phyloP scores from a whole-genome alignment of 805 yeast species.

The Candida michaelii region DNA sequence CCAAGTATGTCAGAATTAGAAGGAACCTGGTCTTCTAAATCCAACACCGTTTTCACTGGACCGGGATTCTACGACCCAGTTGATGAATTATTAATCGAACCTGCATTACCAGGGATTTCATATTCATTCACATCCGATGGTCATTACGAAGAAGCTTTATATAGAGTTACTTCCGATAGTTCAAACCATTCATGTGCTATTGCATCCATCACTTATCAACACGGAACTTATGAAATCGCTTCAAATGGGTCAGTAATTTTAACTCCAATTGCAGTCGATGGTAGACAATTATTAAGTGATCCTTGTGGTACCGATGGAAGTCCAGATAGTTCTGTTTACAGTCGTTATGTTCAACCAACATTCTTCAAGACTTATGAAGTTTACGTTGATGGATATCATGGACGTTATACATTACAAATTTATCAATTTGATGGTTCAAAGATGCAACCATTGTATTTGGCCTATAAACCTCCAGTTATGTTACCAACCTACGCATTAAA shows the following conservation, averaged over 20 bases:
- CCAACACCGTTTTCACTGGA: constrained; percentile 94
- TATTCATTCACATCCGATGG: constrained; percentile 94
- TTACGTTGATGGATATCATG: constrained; percentile 74
- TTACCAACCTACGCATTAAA: constrained; percentile 88
- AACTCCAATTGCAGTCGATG: constrained; percentile 81
- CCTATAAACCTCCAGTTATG: constrained; percentile 94
- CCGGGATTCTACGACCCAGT: constrained; percentile 96
- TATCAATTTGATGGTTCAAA: constrained; percentile 77
- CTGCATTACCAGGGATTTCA: constrained; percentile 91
- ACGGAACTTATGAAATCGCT: constrained; percentile 70
- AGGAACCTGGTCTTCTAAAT: constrained; percentile 96
- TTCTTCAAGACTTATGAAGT: constrained; percentile 58
- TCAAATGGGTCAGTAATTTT: constrained; percentile 67
- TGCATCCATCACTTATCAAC: constrained; percentile 84
- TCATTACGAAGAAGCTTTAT: constrained; percentile 83
- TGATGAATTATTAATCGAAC: constrained; percentile 91
- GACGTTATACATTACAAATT: constrained; percentile 72
- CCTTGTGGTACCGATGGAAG: constrained; percentile 60
- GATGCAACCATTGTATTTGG: constrained; percentile 85
- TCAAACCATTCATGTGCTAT: constrained; percentile 76
- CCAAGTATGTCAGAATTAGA: constrained; percentile 49
- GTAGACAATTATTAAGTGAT: constrained; percentile 83
- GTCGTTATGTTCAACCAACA: constrained; percentile 70
- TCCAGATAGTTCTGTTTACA: constrained; percentile 50
- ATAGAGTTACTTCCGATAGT: constrained; percentile 73